phyloP scores from a whole-genome alignment of 768 basidiomycete genomes.

The Panaeolus papilionaceus region DNA sequence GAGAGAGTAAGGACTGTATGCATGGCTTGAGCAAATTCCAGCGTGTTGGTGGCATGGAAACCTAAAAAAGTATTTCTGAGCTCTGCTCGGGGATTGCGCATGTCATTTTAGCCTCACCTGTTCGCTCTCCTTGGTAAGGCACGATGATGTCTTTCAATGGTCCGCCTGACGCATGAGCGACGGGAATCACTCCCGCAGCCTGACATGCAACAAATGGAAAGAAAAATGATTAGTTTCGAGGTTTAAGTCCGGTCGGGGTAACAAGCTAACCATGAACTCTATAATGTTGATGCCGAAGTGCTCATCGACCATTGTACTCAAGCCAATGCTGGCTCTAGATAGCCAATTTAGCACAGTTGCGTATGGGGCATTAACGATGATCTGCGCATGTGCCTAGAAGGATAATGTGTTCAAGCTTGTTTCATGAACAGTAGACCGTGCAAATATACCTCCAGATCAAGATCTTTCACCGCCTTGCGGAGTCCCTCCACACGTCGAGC shows the following conservation, averaged over 20 bases:
- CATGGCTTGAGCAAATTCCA: slow-evolving; percentile 71
- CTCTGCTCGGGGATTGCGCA: neutral
- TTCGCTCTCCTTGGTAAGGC: slow-evolving; percentile 71
- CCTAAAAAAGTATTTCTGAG: slow-evolving; percentile 45
- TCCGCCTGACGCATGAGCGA: slow-evolving; percentile 93
- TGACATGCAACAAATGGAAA: slow-evolving; percentile 35
- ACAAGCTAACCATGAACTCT: slow-evolving; percentile 85
- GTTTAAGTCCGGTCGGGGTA: slow-evolving; percentile 1
- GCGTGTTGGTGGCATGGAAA: slow-evolving; percentile 75
- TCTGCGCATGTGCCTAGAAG: slow-evolving; percentile 68
- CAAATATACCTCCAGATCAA: slow-evolving; percentile 66
- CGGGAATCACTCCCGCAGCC: slow-evolving; percentile 94
- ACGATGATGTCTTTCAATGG: slow-evolving; percentile 92
- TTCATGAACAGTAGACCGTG: neutral
- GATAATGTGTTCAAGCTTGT: slow-evolving; percentile 5
- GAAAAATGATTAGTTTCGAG: neutral
- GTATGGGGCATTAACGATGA: slow-evolving; percentile 87
- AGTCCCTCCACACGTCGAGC: slow-evolving; percentile 69
- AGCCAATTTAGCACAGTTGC: slow-evolving; percentile 73
- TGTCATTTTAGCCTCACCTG: slow-evolving; percentile 50
- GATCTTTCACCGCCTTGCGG: slow-evolving; percentile 58
- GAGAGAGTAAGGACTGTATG: slow-evolving; percentile 67
- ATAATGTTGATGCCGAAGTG: slow-evolving; percentile 99
- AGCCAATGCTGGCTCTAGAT: slow-evolving; percentile 76
- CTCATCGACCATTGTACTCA: slow-evolving; percentile 98